Percentiles rank a stretch among this genome's conserved stretches.
These are phyloP conservation scores for Acanthamoeba sp. DNA, from an alignment of 208 protist genomes.

Conservation along the genomic window DNA sequence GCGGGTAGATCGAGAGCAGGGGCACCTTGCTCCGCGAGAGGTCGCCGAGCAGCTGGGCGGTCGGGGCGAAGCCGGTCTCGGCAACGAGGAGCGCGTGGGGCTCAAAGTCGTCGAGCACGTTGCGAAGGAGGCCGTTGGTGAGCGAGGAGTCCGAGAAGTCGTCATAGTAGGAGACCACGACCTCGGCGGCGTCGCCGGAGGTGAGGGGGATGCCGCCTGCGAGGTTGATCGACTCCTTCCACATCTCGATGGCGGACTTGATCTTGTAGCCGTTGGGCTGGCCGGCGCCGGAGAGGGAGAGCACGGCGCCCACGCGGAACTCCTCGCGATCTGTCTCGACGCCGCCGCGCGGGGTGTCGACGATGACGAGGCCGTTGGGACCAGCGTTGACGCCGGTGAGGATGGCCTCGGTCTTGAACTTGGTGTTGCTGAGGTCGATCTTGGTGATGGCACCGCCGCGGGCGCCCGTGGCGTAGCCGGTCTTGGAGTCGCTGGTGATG, in stretches of 20 bases:
- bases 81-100: slow-evolving; percentile 30
- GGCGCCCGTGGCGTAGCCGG: slow-evolving; percentile 14
- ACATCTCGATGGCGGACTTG: slow-evolving; percentile 34
- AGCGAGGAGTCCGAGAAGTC: slow-evolving; percentile 2
- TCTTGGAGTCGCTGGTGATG: slow-evolving; percentile 19
- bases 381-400: background rate
- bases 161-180: background rate
- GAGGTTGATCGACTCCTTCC: slow-evolving; percentile 9
- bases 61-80: slow-evolving; percentile 33
- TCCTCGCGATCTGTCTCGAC: slow-evolving; percentile 10
- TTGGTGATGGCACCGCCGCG: slow-evolving; percentile 15
- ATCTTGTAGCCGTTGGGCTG: slow-evolving; percentile 63
- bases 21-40: background rate
- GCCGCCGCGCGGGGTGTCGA: background rate
- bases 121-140: slow-evolving; percentile 19
- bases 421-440: background rate
- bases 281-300: slow-evolving; percentile 28
- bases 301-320: slow-evolving; percentile 32
- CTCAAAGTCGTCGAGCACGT: slow-evolving; percentile 1
- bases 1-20: background rate
- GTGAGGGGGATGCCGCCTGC: slow-evolving; percentile 3
- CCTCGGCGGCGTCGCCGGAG: slow-evolving; percentile 16
- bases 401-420: slow-evolving; percentile 6
- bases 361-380: slow-evolving; percentile 14
- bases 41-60: background rate